Base-by-base conservation (phyloP, 352 stramenopile species). In the Phytophthora citrophthora region DNA sequence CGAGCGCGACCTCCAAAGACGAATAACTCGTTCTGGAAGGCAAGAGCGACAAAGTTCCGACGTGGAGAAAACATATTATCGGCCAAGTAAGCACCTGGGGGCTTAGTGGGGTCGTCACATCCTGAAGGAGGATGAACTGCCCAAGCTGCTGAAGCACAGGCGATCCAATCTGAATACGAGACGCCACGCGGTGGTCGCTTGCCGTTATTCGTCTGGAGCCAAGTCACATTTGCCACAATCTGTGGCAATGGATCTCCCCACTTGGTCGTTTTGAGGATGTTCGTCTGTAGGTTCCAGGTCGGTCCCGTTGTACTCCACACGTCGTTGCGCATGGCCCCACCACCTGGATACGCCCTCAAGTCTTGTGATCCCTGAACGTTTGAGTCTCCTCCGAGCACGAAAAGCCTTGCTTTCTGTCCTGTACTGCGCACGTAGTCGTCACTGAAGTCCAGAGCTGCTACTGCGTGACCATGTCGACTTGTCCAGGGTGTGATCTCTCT, bases 11-110 rank as follows among this genome's bases (percentile, higher is more conserved):
- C 84, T 15, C 84, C 82, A 16, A 93, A 72, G 3, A 93, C 79
- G 15, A 72, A 80, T 4, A 93, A 45, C 40, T 89, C 69, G 39
- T 88, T 82, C 24, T 88, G 60, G 54, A 90, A 90, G 13, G 77
- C 69, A 1, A 83, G 48, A 5, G 81, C 72, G 2, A 83, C 82
- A 48, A 91, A 90, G 39, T 93, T 90, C 12, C 84, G 78, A 0
- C 84, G 68, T 26, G 84, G 82, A 27, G 80, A 90, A 32, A 89
- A 93, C 84, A 93, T 93, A 41, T 86, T 90, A 51, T 93, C 82
- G 3, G 84, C 77, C 15, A 93, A 38, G 47, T 93, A 93, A 26
- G 80, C 69, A 2, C 84, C 84, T 1, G 84, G 84, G 0, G 84
- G 73, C 47, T 74, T 64, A 2, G 77, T 86, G 10, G 82, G 76